Evolutionary conservation across 108 stramenopile species (phyloP).

Genomic region (Skeletonema potamos): DNA sequence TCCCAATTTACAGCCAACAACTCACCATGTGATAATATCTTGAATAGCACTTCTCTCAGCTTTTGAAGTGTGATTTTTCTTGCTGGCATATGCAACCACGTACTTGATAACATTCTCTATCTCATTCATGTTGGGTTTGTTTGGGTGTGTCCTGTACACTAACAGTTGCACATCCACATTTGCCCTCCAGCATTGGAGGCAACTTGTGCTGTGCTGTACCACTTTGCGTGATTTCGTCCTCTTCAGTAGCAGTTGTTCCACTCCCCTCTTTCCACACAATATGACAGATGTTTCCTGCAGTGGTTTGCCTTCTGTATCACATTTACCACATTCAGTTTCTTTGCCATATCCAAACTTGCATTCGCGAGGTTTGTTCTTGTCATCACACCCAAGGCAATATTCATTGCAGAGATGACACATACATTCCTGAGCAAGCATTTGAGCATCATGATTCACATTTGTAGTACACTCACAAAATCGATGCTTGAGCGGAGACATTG

Average conservation of each 20-base stretch:
- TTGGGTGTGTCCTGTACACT: not conserved
- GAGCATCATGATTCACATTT: not conserved
- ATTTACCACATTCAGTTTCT: not conserved
- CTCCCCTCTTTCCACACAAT: not conserved
- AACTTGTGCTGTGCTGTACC: constrained; percentile 4
- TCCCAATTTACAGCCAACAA: not conserved
- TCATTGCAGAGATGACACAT: not conserved
- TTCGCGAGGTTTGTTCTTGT: no score
- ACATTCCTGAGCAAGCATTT: not conserved
- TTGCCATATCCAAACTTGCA: no score
- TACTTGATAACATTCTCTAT: constrained; percentile 1
- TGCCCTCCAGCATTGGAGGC: not conserved
- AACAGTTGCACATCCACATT: constrained; percentile 2
- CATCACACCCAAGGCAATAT: constrained; percentile 3
- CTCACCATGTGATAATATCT: not conserved
- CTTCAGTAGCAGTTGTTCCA: not conserved
- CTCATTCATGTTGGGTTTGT: not conserved
- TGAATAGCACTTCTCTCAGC: not conserved
- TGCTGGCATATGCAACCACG: constrained; percentile 15
- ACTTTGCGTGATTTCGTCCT: constrained; percentile 1
- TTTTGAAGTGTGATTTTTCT: not conserved
- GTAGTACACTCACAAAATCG: not conserved
- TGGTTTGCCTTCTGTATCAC: not conserved
- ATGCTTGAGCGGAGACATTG: not conserved
- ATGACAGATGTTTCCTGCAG: not conserved